phyloP scores from a whole-genome alignment of 2,329 filamentous ascomycete species.

The Aureobasidium pullulans region DNA sequence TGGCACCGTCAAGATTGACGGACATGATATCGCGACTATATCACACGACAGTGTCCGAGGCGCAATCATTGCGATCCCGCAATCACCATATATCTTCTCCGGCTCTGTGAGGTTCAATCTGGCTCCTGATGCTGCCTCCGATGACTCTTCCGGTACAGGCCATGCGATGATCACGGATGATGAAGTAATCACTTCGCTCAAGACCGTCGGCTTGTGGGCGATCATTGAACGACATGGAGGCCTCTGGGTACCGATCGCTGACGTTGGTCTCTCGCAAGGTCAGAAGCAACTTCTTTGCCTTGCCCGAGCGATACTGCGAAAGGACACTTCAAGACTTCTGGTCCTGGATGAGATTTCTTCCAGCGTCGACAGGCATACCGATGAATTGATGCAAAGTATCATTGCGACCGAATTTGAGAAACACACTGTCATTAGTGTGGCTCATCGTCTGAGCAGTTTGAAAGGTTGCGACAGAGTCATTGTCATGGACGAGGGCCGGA shows the following conservation, averaged over 20 bases:
- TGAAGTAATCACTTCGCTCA: constrained; percentile 33
- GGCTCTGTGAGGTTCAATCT: constrained; percentile 43
- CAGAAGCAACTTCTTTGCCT: constrained; percentile 46
- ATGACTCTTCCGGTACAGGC: constrained; percentile 29
- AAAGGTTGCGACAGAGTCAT: constrained; percentile 46
- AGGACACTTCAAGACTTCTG: constrained; percentile 30
- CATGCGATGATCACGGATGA: background rate
- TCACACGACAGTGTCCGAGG: constrained; percentile 36
- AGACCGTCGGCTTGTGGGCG: constrained; percentile 36
- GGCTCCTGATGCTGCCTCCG: constrained; percentile 31
- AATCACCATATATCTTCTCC: constrained; percentile 45
- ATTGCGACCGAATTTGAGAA: constrained; percentile 36
- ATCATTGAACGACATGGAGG: constrained; percentile 25
- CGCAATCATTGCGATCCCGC: constrained; percentile 40
- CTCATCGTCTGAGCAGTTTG: constrained; percentile 50
- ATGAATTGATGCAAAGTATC: background rate
- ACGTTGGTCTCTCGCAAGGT: constrained; percentile 35
- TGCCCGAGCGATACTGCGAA: constrained; percentile 39
- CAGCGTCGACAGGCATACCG: constrained; percentile 5
- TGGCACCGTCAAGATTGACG: constrained; percentile 42
- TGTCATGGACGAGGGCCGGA: constrained; percentile 42
- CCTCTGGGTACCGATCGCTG: constrained; percentile 30
- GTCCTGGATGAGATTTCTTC: constrained; percentile 27
- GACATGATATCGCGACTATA: constrained; percentile 38
- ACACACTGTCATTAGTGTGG: constrained; percentile 54